A percentile compares a stretch with the other conserved stretches of the same genome.
Evolutionary conservation across 805 yeast genomes (phyloP).

Genomic region (Myxozyma vanderwaltii): DNA sequence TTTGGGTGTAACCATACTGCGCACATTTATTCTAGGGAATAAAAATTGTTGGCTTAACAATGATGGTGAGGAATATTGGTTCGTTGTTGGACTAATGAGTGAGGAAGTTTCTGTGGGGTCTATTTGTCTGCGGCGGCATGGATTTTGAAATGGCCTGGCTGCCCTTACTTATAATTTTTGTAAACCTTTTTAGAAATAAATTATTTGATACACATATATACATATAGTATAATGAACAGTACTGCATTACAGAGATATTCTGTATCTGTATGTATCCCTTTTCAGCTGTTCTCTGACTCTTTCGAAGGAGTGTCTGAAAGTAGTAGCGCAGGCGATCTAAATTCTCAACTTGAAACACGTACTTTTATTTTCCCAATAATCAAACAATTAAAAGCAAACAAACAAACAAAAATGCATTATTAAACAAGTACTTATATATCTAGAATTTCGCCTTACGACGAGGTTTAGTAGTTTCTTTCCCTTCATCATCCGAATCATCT

Average conservation of each 20-base stretch:
- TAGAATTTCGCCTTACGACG: slow-evolving; percentile 18
- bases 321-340: no score
- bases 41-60: not conserved
- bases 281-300: no score
- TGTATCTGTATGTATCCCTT: no score
- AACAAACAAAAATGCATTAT: not conserved
- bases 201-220: no score
- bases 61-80: no score
- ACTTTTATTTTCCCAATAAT: not conserved
- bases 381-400: not conserved
- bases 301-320: no score
- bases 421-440: not conserved
- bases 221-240: no score
- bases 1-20: slow-evolving; percentile 99
- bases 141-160: not conserved
- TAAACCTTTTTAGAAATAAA: no score
- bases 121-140: not conserved
- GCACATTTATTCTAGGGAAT: slow-evolving; percentile 60
- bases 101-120: not conserved
- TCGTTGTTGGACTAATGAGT: not conserved
- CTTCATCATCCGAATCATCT: slow-evolving; percentile 53
- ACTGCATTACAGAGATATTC: no score
- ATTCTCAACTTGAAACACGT: no score
- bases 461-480: slow-evolving; percentile 2
- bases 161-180: no score